Evolutionary conservation across 148 eudicot species (phyloP).

Genomic region (Euryodendron excelsum): DNA sequence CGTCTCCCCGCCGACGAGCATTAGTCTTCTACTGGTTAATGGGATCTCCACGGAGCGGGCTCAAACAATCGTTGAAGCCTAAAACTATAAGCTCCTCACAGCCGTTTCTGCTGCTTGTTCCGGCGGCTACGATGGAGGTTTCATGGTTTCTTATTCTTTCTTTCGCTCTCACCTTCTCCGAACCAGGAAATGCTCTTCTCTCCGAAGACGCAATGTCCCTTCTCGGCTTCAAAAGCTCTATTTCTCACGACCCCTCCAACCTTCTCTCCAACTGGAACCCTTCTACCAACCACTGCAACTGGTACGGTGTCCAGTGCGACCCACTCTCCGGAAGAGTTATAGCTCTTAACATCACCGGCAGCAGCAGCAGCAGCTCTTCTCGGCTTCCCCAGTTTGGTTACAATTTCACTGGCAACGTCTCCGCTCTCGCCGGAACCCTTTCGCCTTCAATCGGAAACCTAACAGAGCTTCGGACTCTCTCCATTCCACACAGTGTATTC

Average conservation of each 20-base stretch:
- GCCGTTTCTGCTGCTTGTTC: slow-evolving; percentile 31
- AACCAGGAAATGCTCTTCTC: background rate
- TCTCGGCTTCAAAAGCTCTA: slow-evolving; percentile 31
- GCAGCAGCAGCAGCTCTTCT: background rate
- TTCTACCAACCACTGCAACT: slow-evolving; percentile 21
- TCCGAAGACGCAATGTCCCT: slow-evolving; percentile 25
- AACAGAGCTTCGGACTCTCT: slow-evolving; percentile 35
- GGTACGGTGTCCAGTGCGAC: slow-evolving; percentile 36
- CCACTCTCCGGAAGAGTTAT: slow-evolving; percentile 26
- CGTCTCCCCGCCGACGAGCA: no score
- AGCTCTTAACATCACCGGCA: slow-evolving; percentile 26
- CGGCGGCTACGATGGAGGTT: background rate
- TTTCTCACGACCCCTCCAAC: slow-evolving; percentile 24
- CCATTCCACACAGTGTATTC: slow-evolving; percentile 35
- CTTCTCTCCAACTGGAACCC: slow-evolving; percentile 34
- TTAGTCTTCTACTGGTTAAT: no score
- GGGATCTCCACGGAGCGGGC: no score
- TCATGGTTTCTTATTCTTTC: background rate
- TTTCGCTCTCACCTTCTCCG: background rate
- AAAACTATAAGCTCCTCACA: background rate
- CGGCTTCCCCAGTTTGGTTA: no score
- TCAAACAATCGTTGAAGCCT: no score
- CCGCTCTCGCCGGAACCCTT: slow-evolving; percentile 33
- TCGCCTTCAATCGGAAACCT: slow-evolving; percentile 36
- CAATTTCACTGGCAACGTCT: no score